A percentile compares a stretch with the other conserved stretches of the same genome.
phyloP scores from a whole-genome alignment of 495 filamentous ascomycete genomes.

The Penicillium dipodomyicola region DNA sequence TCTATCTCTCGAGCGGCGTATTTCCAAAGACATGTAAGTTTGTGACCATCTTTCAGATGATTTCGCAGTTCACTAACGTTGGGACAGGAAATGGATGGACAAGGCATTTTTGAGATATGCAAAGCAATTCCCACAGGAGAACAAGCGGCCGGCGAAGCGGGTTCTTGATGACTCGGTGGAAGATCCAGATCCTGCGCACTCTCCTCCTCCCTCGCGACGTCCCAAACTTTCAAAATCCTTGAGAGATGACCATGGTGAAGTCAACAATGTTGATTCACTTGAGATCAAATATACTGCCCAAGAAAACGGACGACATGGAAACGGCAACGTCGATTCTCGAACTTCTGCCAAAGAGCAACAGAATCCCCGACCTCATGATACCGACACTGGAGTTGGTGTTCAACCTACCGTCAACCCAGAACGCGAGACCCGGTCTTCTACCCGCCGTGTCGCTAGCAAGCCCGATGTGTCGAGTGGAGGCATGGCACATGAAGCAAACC shows the following conservation, averaged over 20 bases:
- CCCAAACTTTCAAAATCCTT: background rate
- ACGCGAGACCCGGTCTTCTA: conserved; percentile 35
- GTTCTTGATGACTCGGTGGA: background rate
- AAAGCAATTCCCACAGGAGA: conserved; percentile 8
- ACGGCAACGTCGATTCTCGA: background rate
- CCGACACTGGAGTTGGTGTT: conserved; percentile 24
- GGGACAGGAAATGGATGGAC: conserved; percentile 36
- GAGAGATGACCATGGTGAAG: conserved; percentile 5
- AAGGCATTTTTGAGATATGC: conserved; percentile 32
- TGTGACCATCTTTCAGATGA: background rate
- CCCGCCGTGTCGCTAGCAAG: conserved; percentile 18
- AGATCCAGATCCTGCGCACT: background rate
- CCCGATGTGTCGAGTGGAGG: conserved; percentile 4
- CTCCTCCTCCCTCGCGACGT: background rate
- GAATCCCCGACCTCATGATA: conserved; percentile 2
- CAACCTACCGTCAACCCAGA: conserved; percentile 5
- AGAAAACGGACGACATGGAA: background rate
- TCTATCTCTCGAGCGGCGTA: conserved; percentile 4
- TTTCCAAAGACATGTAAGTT: conserved; percentile 26
- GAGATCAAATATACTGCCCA: background rate
- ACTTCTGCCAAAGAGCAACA: conserved; percentile 3
- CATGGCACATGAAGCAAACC: conserved; percentile 9
- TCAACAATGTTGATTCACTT: background rate
- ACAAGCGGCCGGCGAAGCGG: conserved; percentile 16
- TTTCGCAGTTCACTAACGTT: conserved; percentile 11